Percentiles rank a stretch among this genome's conserved stretches.
These are phyloP conservation scores for Globisporangium cylindrosporum DNA, from an alignment of 352 stramenopile species.

Conservation along the genomic window DNA sequence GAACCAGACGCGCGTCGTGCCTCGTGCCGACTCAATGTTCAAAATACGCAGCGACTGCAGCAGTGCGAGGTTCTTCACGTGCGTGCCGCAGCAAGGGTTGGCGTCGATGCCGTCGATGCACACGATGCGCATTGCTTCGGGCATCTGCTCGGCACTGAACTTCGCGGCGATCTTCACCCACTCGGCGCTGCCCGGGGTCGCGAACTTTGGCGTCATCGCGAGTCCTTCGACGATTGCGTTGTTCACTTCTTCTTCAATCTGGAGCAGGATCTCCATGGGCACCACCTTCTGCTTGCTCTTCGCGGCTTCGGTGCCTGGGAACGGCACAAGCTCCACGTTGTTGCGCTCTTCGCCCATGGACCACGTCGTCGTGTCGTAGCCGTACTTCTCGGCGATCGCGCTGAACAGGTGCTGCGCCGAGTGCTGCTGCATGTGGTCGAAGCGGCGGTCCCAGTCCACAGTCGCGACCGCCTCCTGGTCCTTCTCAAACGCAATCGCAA, in stretches of 20 bases:
- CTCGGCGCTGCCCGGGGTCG: conserved; percentile 47
- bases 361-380: conserved; percentile 57
- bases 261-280: conserved; percentile 31
- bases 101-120: conserved; percentile 77
- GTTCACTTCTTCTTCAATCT: conserved; percentile 78
- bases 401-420: conserved; percentile 87
- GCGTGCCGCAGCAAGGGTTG: conserved; percentile 89
- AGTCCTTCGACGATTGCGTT: conserved; percentile 58
- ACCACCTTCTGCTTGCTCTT: conserved; percentile 34
- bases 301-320: conserved; percentile 3
- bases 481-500: conserved; percentile 28
- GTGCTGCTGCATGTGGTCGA: conserved; percentile 90
- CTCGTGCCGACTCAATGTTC: conserved; percentile 63
- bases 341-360: conserved; percentile 63
- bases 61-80: conserved; percentile 59
- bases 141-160: conserved; percentile 51
- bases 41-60: conserved; percentile 77
- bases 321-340: conserved; percentile 81
- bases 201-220: conserved; percentile 58
- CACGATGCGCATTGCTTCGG: conserved; percentile 77
- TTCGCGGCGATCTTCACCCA: conserved; percentile 59
- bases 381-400: conserved; percentile 73
- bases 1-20: conserved; percentile 78
- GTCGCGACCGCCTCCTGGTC: conserved; percentile 48
- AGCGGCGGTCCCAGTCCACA: conserved; percentile 76